Evolutionary conservation across 2,329 filamentous ascomycete species (phyloP), one percentile per base, ranked within the genome.

Genomic region (Chaetoscypha palmicola): DNA sequence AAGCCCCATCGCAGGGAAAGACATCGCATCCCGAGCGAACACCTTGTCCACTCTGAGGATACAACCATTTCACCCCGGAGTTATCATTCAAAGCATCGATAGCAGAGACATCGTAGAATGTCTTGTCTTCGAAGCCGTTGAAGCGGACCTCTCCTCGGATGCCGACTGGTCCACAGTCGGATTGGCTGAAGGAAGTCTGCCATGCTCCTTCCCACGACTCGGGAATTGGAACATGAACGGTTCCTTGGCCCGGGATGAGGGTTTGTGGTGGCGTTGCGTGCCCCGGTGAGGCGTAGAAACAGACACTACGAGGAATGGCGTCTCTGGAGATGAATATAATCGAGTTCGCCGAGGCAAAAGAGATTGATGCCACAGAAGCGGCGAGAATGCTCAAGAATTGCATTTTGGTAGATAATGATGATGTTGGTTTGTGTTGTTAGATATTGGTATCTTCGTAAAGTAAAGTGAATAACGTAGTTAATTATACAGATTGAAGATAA

Each of bases 241-340:
- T 34, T 5, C 14, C 21, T 42, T 21, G 2, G 21, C 39, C 31
- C n/a, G 39, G 20, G 17, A 42, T 20, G 14, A 16, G 14, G 1
- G 12, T 26, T 3, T 24, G 19, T 17, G 21, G 12, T 11, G 31
- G 30, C 14, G 4, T 21, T 3, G 31, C n/a, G 16, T 22, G 31
- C n/a, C n/a, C n/a, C 12, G 30, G 31, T 8, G 30, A 28, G 5
- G 39, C n/a, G 31, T 34, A 42, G 16, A 26, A 42, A 22, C 39
- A 42, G 20, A 35, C 21, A 8, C 21, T 34, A 20, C 39, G 20
- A 5, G 14, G n/a, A 16, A 20, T 24, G 16, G 12, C 35, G 14
- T 42, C 21, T n/a, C 20, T n/a, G 21, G 30, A 34, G 12, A 42
- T 11, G 39, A 42, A 42, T 9, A 19, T 42, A 16, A 42, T 35